Evolutionary conservation across 2,329 filamentous ascomycete genomes (phyloP).

Genomic region (Zasmidium cellare): DNA sequence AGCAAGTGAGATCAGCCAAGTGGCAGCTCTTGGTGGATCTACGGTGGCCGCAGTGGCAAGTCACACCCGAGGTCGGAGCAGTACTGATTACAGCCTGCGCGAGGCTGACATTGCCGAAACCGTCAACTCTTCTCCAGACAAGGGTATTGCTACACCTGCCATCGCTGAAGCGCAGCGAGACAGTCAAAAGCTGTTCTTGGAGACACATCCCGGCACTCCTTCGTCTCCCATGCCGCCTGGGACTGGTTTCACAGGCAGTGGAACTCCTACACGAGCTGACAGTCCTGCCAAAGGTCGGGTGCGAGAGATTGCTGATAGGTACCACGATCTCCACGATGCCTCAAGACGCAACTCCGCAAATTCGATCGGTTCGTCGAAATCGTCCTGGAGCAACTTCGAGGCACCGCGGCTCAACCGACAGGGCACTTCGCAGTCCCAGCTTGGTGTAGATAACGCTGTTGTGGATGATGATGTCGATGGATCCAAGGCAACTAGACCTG

Average conservation of each 20-base stretch:
- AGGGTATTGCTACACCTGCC: constrained; percentile 19
- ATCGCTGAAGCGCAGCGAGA: constrained; percentile 27
- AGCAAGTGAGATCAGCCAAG: constrained; percentile 20
- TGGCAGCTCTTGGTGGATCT: constrained; percentile 2
- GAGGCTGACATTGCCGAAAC: constrained; percentile 33
- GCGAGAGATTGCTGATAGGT: constrained; percentile 52
- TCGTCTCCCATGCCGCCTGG: neutral
- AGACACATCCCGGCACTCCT: constrained; percentile 21
- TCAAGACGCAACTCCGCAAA: constrained; percentile 44
- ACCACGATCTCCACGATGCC: constrained; percentile 41
- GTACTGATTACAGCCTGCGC: constrained; percentile 35
- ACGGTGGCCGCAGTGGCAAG: constrained; percentile 17
- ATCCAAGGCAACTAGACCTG: constrained; percentile 12
- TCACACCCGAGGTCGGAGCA: constrained; percentile 27
- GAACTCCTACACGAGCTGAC: constrained; percentile 20
- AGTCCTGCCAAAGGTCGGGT: constrained; percentile 50
- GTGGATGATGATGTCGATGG: neutral
- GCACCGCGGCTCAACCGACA: constrained; percentile 16
- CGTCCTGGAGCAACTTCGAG: constrained; percentile 38
- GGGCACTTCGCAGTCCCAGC: constrained; percentile 16
- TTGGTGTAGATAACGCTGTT: constrained; percentile 3
- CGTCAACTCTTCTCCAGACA: constrained; percentile 27
- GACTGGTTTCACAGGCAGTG: neutral
- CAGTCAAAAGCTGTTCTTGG: constrained; percentile 28
- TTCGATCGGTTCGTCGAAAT: constrained; percentile 41